Evolutionary conservation across 257 asterid genomes (phyloP).

Genomic region (Mitragyna speciosa): DNA sequence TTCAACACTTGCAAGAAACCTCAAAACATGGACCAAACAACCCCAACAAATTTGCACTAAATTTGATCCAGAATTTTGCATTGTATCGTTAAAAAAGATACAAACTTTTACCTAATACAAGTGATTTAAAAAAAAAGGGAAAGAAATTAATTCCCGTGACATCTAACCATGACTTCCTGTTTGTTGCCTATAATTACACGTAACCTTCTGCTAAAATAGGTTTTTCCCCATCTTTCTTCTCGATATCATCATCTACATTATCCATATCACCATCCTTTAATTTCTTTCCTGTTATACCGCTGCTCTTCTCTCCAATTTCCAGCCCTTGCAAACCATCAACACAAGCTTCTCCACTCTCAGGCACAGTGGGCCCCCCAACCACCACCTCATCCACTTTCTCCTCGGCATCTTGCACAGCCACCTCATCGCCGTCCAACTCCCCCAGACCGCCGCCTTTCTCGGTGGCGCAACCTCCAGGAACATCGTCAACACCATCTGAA

Average conservation of each 20-base stretch:
- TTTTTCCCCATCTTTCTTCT: slow-evolving; percentile 23
- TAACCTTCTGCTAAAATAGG: slow-evolving; percentile 54
- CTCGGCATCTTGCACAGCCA: slow-evolving; percentile 29
- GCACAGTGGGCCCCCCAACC: slow-evolving; percentile 27
- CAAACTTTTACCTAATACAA: background rate
- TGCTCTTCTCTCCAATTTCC: slow-evolving; percentile 49
- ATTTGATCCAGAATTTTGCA: background rate
- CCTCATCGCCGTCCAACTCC: slow-evolving; percentile 45
- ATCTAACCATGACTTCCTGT: background rate
- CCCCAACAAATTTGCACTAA: too few relatives aligned
- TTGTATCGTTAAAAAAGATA: background rate
- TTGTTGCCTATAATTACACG: slow-evolving; percentile 13
- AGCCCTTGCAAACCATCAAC: slow-evolving; percentile 65
- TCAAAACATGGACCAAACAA: background rate
- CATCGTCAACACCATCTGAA: slow-evolving; percentile 32
- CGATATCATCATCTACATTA: slow-evolving; percentile 34
- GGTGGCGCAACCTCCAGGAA: slow-evolving; percentile 44
- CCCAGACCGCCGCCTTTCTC: slow-evolving; percentile 52
- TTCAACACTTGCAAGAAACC: background rate
- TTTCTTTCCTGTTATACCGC: slow-evolving; percentile 41
- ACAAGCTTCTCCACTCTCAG: slow-evolving; percentile 49
- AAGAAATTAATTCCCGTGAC: background rate
- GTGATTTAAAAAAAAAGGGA: background rate
- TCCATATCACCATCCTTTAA: slow-evolving; percentile 14
- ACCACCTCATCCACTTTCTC: slow-evolving; percentile 41